Percentiles rank a stretch among this genome's conserved stretches.
Conservation (phyloP, 345 rosid species). For the Moricandia moricandioides region DNA sequence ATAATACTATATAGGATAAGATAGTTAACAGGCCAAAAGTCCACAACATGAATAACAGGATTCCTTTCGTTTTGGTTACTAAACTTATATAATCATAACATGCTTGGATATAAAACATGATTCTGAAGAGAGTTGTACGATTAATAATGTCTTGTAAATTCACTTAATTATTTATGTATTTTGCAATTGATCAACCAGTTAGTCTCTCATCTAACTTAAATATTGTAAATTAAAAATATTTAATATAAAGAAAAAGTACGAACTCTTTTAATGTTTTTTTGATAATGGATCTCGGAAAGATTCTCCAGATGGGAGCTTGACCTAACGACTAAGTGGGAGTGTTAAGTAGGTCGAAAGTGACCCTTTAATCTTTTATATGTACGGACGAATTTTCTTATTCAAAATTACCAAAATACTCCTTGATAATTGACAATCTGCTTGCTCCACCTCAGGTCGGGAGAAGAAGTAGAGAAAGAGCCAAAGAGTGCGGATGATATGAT, state of each 20-base stretch:
- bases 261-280: neutral
- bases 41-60: neutral
- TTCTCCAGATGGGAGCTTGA: slow-evolving; percentile 34
- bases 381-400: neutral
- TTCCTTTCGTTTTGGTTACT: neutral
- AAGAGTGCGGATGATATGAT: slow-evolving; percentile 28
- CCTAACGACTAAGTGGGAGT: slow-evolving; percentile 35
- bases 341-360: slow-evolving; percentile 35
- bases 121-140: neutral
- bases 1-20: neutral
- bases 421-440: slow-evolving; percentile 16
- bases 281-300: slow-evolving; percentile 23
- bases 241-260: neutral
- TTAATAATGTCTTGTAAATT: neutral
- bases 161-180: neutral
- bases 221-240: neutral
- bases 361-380: neutral
- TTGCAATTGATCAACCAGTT: neutral
- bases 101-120: neutral
- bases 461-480: slow-evolving; percentile 7
- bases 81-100: neutral
- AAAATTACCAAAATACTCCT: slow-evolving; percentile 6
- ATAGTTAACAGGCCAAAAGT: neutral
- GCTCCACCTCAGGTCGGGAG: slow-evolving; percentile 23
- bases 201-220: neutral